phyloP scores from a whole-genome alignment of 2,329 filamentous ascomycete species.

The Aspergillus quadricinctus region DNA sequence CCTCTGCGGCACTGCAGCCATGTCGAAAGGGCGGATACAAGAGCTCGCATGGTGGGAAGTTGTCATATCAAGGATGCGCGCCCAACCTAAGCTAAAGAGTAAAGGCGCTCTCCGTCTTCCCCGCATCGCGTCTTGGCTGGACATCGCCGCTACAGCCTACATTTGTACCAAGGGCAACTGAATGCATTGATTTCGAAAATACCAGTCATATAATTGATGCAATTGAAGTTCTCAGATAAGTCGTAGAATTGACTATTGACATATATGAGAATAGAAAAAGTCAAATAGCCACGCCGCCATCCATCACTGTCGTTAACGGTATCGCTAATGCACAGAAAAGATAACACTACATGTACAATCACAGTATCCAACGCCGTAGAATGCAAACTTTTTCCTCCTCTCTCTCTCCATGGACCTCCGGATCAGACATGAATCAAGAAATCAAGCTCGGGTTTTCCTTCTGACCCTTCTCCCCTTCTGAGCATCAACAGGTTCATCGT shows the following conservation, averaged over 20 bases:
- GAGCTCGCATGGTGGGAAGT: constrained; percentile 11
- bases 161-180: not conserved
- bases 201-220: not conserved
- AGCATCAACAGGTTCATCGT: constrained; percentile 16
- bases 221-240: not conserved
- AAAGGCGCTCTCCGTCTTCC: not conserved
- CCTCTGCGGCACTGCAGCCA: constrained; percentile 74
- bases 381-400: constrained; percentile 4
- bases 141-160: not conserved
- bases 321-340: constrained; percentile 11
- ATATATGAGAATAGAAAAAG: constrained; percentile 2
- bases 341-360: constrained; percentile 1
- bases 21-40: constrained; percentile 22
- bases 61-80: not conserved
- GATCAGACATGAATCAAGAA: not conserved
- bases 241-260: not conserved
- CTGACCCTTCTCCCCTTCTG: constrained; percentile 8
- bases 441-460: not conserved
- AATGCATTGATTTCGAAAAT: not conserved
- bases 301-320: constrained; percentile 3
- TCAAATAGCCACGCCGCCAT: not conserved
- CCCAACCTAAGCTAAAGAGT: not conserved
- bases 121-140: not conserved
- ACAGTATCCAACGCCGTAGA: constrained; percentile 7
- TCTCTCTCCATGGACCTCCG: not conserved